A percentile compares a stretch with the other conserved stretches of the same genome.
Conservation (phyloP, 768 basidiomycete genomes). For the Clitopilus passeckerianus region DNA sequence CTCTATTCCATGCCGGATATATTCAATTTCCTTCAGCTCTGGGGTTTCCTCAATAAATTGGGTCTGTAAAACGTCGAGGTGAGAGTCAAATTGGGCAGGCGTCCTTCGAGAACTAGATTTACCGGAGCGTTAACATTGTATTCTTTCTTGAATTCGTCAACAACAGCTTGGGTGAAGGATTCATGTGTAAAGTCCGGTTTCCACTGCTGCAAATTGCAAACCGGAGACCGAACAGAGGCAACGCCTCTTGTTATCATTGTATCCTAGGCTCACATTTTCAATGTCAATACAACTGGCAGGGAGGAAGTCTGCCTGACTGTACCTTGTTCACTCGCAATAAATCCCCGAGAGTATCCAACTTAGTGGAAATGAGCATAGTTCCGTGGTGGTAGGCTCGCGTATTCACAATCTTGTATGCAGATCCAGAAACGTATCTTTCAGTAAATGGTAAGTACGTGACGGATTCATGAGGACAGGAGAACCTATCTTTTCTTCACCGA, state of each 20-base stretch:
- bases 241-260: slow-evolving; percentile 83
- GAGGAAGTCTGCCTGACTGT: background rate
- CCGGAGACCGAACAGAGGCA: slow-evolving; percentile 88
- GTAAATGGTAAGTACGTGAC: slow-evolving; percentile 9
- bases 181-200: slow-evolving; percentile 55
- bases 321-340: slow-evolving; percentile 68
- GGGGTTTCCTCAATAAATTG: slow-evolving; percentile 40
- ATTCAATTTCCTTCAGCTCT: slow-evolving; percentile 40
- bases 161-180: slow-evolving; percentile 63
- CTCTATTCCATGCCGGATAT: slow-evolving; percentile 63
- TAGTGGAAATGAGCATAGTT: slow-evolving; percentile 93
- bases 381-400: slow-evolving; percentile 95
- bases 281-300: background rate
- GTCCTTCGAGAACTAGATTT: background rate
- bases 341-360: slow-evolving; percentile 66
- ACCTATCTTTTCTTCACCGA: slow-evolving; percentile 87
- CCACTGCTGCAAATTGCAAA: slow-evolving; percentile 71
- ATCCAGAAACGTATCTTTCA: slow-evolving; percentile 80
- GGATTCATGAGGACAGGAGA: slow-evolving; percentile 1
- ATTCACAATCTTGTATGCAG: slow-evolving; percentile 93
- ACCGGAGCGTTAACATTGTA: slow-evolving; percentile 38
- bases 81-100: background rate
- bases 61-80: slow-evolving; percentile 20
- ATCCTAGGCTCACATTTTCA: slow-evolving; percentile 45
- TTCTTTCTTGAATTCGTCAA: slow-evolving; percentile 58